Evolutionary conservation across 306 rosid genomes (phyloP).

Genomic region (Pueraria montana): DNA sequence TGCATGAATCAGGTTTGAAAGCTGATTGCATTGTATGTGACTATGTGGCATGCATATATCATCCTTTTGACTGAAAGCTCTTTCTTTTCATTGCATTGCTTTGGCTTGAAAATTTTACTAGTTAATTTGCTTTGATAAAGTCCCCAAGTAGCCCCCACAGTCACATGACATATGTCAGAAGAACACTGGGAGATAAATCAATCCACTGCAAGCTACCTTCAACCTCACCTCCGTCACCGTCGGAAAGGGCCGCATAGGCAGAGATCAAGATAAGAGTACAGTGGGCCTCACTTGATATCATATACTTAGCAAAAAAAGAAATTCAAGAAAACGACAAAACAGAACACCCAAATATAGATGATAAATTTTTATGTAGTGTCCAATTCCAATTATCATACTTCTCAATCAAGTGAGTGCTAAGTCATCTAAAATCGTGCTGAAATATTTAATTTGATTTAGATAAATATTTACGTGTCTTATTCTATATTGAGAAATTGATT

Average conservation of each 20-base stretch:
- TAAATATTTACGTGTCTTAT: too few relatives aligned
- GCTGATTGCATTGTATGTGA: slow-evolving; percentile 31
- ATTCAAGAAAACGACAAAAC: background rate
- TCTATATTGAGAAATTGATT: too few relatives aligned
- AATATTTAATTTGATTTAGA: too few relatives aligned
- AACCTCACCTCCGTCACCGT: slow-evolving; percentile 51
- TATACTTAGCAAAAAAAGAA: background rate
- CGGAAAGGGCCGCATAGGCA: slow-evolving; percentile 43
- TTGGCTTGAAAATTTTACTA: slow-evolving; percentile 44
- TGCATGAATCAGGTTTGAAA: slow-evolving; percentile 68
- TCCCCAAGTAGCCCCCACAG: slow-evolving; percentile 59
- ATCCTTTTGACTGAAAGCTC: slow-evolving; percentile 56
- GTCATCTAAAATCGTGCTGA: too few relatives aligned
- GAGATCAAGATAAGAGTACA: slow-evolving; percentile 44
- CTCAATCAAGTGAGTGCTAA: too few relatives aligned
- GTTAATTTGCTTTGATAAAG: slow-evolving; percentile 41
- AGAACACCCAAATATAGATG: too few relatives aligned
- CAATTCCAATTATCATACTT: too few relatives aligned
- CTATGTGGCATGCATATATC: background rate
- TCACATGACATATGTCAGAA: slow-evolving; percentile 89
- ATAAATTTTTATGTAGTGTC: too few relatives aligned
- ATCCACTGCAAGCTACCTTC: slow-evolving; percentile 37
- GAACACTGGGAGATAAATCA: slow-evolving; percentile 1
- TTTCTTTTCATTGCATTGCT: too few relatives aligned
- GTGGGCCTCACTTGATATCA: slow-evolving; percentile 1